These are phyloP conservation scores for Clitoria ternatea DNA, from an alignment of 306 rosid genomes.

Conservation along the genomic window DNA sequence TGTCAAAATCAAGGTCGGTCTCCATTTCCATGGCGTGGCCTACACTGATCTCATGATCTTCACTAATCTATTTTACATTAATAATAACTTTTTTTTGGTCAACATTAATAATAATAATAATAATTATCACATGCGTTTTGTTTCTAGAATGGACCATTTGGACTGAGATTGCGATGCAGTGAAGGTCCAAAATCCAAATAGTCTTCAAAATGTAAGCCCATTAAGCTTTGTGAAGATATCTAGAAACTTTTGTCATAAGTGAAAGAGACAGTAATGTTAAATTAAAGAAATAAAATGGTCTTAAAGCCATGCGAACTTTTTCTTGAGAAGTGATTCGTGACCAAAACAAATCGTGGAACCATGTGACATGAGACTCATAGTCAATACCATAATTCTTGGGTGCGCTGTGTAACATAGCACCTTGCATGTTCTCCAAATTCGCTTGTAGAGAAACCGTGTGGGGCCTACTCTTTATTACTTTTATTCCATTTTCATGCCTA, in stretches of 20 bases:
- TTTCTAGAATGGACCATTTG: not conserved
- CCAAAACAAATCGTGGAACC: conserved; percentile 29
- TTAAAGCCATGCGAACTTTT: conserved; percentile 21
- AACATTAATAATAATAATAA: too few species aligned
- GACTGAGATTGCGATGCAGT: not conserved
- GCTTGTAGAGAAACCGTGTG: conserved; percentile 36
- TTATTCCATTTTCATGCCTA: conserved; percentile 18
- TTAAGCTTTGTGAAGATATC: not conserved
- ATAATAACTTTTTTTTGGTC: too few species aligned
- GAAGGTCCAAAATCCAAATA: not conserved
- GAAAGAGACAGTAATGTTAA: not conserved
- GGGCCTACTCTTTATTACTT: conserved; percentile 22
- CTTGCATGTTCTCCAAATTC: conserved; percentile 1
- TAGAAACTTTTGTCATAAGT: not conserved
- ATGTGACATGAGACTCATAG: conserved; percentile 35
- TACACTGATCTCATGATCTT: too few species aligned
- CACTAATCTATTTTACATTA: too few species aligned
- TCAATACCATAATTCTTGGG: conserved; percentile 12
- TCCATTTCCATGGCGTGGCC: too few species aligned
- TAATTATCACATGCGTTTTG: too few species aligned
- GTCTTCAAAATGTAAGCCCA: not conserved
- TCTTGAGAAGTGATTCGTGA: conserved; percentile 12
- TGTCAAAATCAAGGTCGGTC: not conserved
- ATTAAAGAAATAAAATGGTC: not conserved
- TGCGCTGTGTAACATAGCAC: not conserved